Evolutionary conservation across 2,329 filamentous ascomycete genomes (phyloP), one percentile per base, ranked within the genome.

Genomic region (Colletotrichum sansevieriae): DNA sequence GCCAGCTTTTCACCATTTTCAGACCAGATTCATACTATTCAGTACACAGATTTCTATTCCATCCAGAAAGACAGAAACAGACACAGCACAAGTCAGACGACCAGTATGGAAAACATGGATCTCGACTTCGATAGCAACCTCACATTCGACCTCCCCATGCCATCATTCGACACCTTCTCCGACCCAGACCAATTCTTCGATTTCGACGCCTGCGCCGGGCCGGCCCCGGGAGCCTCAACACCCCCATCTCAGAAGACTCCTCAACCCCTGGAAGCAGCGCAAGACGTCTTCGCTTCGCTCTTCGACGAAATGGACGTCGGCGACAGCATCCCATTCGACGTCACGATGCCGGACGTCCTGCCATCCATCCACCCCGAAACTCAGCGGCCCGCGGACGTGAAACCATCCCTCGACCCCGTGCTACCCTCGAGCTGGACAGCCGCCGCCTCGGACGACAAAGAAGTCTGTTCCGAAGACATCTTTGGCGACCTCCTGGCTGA

Each of bases 121-220:
- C 29, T 29, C 6, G 29, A 29, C 46, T 54, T 56, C 33, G 39
- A 56, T 13, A 13, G 15, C n/a, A 15, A 44, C 41, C 41, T 20
- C 10, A 2, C 13, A 10, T 39, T 39, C 15, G 52, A 58, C 52
- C 29, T 58, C 25, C 46, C 39, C 10, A 11, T 13, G 9, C 15
- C 41, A 2, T 46, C 41, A 12, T 68, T 60, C n/a, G 55, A 68
- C 18, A n/a, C 41, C 7, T 35, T 49, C 13, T 5, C 39, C 2
- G 61, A 65, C 1, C 46, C 41, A 2, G 13, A 46, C 13, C 41
- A 37, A 3, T 46, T 60, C 37, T 68, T 65, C 55, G 55, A 65
- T 47, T 54, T 64, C 6, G 62, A 68, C 47, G 47, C 47, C 47
- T 65, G 39, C 62, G 20, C 43, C n/a, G 55, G 55, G 62, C 62